Evolutionary conservation across 306 rosid species (phyloP).

Genomic region (Inga oerstediana): DNA sequence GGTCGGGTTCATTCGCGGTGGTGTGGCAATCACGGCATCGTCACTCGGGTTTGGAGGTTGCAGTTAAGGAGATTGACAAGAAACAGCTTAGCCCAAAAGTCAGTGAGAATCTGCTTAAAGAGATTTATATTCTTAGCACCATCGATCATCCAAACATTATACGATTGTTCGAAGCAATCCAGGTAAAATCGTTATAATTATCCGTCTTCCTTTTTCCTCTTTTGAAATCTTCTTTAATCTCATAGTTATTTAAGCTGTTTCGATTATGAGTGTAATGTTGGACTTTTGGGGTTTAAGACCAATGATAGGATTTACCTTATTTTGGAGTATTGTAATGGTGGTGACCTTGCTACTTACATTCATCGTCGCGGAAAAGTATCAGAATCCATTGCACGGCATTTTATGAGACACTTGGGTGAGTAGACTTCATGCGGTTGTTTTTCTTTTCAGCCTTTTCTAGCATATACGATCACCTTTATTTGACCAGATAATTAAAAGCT

Average conservation of each 20-base stretch:
- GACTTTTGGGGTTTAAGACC: conserved; percentile 51
- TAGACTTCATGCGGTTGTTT: conserved; percentile 16
- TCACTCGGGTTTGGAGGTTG: conserved; percentile 73
- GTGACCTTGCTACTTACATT: conserved; percentile 79
- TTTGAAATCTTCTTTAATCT: neutral
- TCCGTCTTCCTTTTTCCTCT: neutral
- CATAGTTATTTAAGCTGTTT: neutral
- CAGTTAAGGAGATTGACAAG: conserved; percentile 81
- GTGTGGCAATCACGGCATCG: conserved; percentile 81
- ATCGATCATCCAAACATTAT: conserved; percentile 82
- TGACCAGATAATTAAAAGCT: neutral
- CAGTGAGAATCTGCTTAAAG: conserved; percentile 68
- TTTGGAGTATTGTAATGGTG: conserved; percentile 95
- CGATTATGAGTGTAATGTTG: neutral
- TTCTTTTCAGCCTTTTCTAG: conserved; percentile 12
- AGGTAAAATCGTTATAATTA: conserved; percentile 42
- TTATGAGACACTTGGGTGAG: conserved; percentile 92
- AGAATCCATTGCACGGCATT: conserved; percentile 73
- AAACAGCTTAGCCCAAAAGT: conserved; percentile 68
- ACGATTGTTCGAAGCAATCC: conserved; percentile 67
- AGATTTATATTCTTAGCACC: conserved; percentile 82
- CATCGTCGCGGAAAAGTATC: conserved; percentile 70
- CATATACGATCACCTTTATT: neutral
- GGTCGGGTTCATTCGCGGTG: conserved; percentile 92
- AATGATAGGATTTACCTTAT: conserved; percentile 83